Evolutionary conservation across 2,329 filamentous ascomycete species (phyloP).

Genomic region (Fragosphaeria purpurea): DNA sequence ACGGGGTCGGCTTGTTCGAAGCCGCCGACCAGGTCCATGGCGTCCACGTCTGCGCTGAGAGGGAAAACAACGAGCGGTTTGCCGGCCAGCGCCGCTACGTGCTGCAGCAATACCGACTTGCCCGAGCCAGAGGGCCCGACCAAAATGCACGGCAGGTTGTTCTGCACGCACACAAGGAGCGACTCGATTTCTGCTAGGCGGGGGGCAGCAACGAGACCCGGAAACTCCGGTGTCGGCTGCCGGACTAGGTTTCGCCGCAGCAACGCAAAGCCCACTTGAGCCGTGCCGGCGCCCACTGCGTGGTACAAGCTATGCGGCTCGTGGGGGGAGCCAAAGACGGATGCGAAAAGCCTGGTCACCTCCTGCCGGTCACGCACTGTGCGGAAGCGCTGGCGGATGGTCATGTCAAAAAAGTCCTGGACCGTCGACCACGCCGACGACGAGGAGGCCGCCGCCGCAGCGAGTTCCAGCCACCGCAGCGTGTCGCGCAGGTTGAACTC

Average conservation of each 20-base stretch:
- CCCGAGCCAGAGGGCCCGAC: constrained; percentile 78
- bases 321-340: constrained; percentile 48
- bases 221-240: constrained; percentile 39
- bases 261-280: constrained; percentile 73
- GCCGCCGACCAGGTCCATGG: constrained; percentile 92
- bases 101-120: constrained; percentile 71
- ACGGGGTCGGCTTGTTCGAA: constrained; percentile 89
- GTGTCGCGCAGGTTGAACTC: constrained; percentile 92
- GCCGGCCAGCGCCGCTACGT: constrained; percentile 71
- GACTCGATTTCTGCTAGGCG: constrained; percentile 72
- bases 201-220: constrained; percentile 37
- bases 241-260: constrained; percentile 49
- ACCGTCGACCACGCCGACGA: constrained; percentile 20
- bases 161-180: constrained; percentile 74
- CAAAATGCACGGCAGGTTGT: constrained; percentile 80
- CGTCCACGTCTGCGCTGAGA: constrained; percentile 90
- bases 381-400: constrained; percentile 84
- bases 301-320: constrained; percentile 58
- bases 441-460: constrained; percentile 20
- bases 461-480: constrained; percentile 72
- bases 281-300: constrained; percentile 51
- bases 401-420: constrained; percentile 67
- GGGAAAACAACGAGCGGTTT: constrained; percentile 71
- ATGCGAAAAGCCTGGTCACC: constrained; percentile 55
- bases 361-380: constrained; percentile 55